Base-by-base conservation (phyloP, 2,329 filamentous ascomycete species). In the Aureobasidium sp. region DNA sequence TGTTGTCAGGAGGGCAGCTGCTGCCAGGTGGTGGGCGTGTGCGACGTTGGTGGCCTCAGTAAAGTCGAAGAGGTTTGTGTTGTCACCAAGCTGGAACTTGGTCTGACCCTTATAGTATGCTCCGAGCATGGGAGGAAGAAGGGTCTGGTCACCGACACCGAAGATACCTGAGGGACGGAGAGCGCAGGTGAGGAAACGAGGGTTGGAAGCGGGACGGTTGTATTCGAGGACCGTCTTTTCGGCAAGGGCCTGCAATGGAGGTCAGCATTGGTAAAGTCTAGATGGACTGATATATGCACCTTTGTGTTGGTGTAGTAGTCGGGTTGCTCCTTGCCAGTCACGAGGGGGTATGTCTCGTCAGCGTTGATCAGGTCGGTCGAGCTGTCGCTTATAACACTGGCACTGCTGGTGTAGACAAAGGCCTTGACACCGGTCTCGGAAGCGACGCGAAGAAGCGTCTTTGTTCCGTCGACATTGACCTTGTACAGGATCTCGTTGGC, bases 321-420 rank as follows among this genome's bases (percentile, higher is more conserved):
- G 11, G 77, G 77, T 68, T 81, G 79, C 30, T 71, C 69, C 27
- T 74, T 70, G 50, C 77, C 78, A 62, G 75, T 75, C 36, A 79
- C 71, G 62, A 77, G 66, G 25, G 77, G 76, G 68, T 76, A 81
- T 53, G 73, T 69, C 69, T 81, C 78, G 64, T 81, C 75, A 27
- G 77, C 80, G 64, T 81, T 78, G 65, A 79, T 68, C 44, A 82
- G 72, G 66, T 79, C 74, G 48, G 68, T 73, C 45, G 70, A 65
- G 10, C 72, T 75, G 65, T 79, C 77, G 57, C 78, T 75, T 41
- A 81, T 73, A 25, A 82, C 76, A 45, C 78, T 79, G 6, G 79
- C 77, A 29, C 75, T 78, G 67, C 77, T 80, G n/a, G 80, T 82
- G 68, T 80, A 81, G n/a, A 83, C 76, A 63, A 82, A 81, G 3